Conservation (phyloP, 2,329 filamentous ascomycete species). For the Aspergillus uvarum region DNA sequence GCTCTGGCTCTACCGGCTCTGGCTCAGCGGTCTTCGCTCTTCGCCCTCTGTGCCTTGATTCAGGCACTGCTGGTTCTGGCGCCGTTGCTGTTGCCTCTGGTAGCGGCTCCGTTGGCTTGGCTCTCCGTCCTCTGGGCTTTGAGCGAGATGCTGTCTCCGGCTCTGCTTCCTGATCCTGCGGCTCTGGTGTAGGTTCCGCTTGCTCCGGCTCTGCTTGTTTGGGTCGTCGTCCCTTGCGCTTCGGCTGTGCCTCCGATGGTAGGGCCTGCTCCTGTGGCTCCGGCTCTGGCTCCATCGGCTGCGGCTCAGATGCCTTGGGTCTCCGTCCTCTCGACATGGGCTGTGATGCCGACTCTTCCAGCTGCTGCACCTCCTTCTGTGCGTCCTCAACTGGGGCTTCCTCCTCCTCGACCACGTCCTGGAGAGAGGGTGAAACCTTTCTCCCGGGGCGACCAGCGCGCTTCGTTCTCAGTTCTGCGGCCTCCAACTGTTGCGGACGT, state of each 20-base stretch:
- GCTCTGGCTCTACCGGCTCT: background rate
- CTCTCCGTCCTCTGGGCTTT: too few relatives aligned
- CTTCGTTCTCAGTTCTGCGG: conserved; percentile 12
- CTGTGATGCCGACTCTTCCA: background rate
- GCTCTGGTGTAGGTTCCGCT: background rate
- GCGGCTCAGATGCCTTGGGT: background rate
- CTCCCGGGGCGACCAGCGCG: conserved; percentile 19
- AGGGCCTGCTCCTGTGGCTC: background rate
- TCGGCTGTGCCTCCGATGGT: background rate
- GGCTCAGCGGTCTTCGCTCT: background rate
- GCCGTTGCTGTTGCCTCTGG: background rate
- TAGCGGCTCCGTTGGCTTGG: background rate
- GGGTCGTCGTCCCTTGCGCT: background rate
- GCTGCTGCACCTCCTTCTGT: background rate
- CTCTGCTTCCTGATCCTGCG: too few relatives aligned
- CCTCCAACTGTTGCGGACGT: conserved; percentile 9
- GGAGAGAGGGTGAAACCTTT: background rate
- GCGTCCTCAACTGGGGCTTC: background rate
- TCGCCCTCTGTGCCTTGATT: background rate
- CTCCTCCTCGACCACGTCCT: conserved; percentile 2
- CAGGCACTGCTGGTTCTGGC: background rate
- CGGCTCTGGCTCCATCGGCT: background rate
- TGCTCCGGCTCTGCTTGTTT: background rate
- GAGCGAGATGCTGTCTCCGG: too few relatives aligned
- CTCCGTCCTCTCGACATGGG: background rate